Conservation (phyloP, 495 filamentous ascomycete species). For the Penicillium arizonense region DNA sequence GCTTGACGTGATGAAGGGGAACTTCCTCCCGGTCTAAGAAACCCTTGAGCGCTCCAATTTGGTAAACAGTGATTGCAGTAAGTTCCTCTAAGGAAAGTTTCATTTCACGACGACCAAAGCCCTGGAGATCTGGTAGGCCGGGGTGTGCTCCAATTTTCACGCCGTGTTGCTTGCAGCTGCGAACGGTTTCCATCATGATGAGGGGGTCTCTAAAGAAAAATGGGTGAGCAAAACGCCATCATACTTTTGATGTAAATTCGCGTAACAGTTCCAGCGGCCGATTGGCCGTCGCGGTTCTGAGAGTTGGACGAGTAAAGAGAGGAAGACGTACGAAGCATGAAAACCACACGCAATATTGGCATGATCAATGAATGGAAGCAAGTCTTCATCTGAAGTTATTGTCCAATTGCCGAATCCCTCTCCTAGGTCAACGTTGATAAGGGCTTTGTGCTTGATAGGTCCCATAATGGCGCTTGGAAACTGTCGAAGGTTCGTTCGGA, state of each 20-base stretch:
- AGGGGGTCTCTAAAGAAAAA: slow-evolving; percentile 45
- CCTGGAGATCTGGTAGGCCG: slow-evolving; percentile 59
- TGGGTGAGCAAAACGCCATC: not conserved
- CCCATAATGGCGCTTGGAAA: slow-evolving; percentile 22
- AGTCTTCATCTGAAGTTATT: slow-evolving; percentile 54
- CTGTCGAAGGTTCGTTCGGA: no score
- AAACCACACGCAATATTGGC: slow-evolving; percentile 66
- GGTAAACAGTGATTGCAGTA: slow-evolving; percentile 56
- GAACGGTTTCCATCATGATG: slow-evolving; percentile 59
- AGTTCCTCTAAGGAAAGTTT: slow-evolving; percentile 53
- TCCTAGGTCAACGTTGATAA: slow-evolving; percentile 53
- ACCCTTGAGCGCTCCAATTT: slow-evolving; percentile 56
- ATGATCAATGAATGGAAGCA: slow-evolving; percentile 57
- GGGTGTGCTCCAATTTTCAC: slow-evolving; percentile 59
- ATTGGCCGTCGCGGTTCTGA: no score
- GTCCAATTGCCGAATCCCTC: slow-evolving; percentile 51
- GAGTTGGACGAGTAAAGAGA: not conserved
- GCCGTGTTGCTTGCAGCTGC: slow-evolving; percentile 51
- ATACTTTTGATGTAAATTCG: not conserved
- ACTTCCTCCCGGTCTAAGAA: slow-evolving; percentile 55
- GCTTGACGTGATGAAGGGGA: slow-evolving; percentile 58
- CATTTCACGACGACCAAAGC: slow-evolving; percentile 60
- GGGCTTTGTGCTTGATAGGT: slow-evolving; percentile 46
- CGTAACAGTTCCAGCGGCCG: no score
- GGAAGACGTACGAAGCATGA: slow-evolving; percentile 34